A percentile compares a stretch with the other conserved stretches of the same genome.
phyloP scores from a whole-genome alignment of 2,329 filamentous ascomycete genomes.

The Microdochium paspali region DNA sequence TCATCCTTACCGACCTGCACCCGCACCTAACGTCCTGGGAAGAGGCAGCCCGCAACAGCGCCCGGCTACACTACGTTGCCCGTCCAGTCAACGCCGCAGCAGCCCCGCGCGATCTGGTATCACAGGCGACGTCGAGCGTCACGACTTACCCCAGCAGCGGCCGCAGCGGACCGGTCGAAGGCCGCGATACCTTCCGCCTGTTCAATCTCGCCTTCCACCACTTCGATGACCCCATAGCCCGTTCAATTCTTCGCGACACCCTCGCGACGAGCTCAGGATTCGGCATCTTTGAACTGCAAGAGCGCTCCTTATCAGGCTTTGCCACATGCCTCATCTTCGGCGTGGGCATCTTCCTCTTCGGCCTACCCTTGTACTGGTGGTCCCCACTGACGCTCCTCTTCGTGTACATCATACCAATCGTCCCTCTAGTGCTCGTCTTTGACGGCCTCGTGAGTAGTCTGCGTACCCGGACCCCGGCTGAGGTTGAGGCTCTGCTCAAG shows the following conservation, averaged over 20 bases:
- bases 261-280: constrained; percentile 57
- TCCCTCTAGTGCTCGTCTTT: constrained; percentile 58
- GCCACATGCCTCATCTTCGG: constrained; percentile 44
- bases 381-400: constrained; percentile 51
- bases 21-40: constrained; percentile 55
- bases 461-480: constrained; percentile 56
- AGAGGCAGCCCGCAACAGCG: constrained; percentile 36
- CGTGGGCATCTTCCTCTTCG: constrained; percentile 37
- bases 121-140: constrained; percentile 8
- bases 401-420: constrained; percentile 55
- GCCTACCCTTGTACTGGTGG: constrained; percentile 43
- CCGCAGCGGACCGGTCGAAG: neutral
- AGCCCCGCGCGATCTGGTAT: constrained; percentile 41
- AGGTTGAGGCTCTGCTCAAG: constrained; percentile 51
- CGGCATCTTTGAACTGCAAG: constrained; percentile 67
- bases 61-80: constrained; percentile 49
- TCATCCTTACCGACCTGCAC: constrained; percentile 58
- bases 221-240: constrained; percentile 56
- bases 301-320: constrained; percentile 46
- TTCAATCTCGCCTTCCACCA: constrained; percentile 73
- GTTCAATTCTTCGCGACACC: constrained; percentile 52
- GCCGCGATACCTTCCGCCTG: constrained; percentile 45
- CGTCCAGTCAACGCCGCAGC: constrained; percentile 55
- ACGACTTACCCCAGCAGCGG: constrained; percentile 30
- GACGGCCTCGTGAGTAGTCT: constrained; percentile 61